Evolutionary conservation across 768 basidiomycete species (phyloP).

Genomic region (Glaciozyma antarctica): DNA sequence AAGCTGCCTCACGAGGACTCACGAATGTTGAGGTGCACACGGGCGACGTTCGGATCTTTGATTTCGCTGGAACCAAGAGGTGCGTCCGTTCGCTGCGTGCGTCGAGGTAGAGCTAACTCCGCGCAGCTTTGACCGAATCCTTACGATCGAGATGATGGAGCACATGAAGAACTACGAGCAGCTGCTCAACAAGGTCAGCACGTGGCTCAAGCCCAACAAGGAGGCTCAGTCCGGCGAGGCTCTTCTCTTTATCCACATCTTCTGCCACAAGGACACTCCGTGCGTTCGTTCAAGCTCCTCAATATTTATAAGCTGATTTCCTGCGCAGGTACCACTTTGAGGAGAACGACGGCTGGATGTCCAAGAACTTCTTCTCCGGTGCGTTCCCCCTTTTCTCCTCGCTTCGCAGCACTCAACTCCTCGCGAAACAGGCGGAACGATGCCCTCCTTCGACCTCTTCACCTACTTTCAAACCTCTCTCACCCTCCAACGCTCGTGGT

Average conservation of each 20-base stretch:
- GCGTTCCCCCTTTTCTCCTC: neutral
- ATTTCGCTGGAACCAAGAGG: conserved; percentile 49
- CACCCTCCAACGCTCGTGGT: conserved; percentile 53
- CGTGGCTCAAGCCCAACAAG: conserved; percentile 51
- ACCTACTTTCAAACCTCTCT: conserved; percentile 61
- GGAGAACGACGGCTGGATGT: conserved; percentile 65
- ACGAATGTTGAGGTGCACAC: conserved; percentile 55
- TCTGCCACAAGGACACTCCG: conserved; percentile 47
- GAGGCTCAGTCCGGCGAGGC: conserved; percentile 38
- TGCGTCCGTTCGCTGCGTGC: conserved; percentile 28
- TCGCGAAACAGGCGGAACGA: conserved; percentile 50
- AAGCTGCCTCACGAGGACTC: conserved; percentile 47
- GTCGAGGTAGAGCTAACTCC: too few relatives aligned
- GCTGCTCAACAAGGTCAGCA: conserved; percentile 54
- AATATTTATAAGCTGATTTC: neutral
- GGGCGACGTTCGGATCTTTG: conserved; percentile 56
- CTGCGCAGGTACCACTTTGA: conserved; percentile 49
- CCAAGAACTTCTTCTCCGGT: conserved; percentile 56
- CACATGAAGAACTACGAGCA: conserved; percentile 49
- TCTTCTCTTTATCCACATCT: conserved; percentile 60
- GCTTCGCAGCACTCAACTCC: neutral
- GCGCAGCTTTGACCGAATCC: conserved; percentile 53
- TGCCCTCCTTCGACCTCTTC: conserved; percentile 59
- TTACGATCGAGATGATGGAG: conserved; percentile 54
- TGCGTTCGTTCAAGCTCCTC: neutral